These are phyloP conservation scores for Verticillium dahliae DNA, from an alignment of 2,329 filamentous ascomycete species.

Conservation along the genomic window DNA sequence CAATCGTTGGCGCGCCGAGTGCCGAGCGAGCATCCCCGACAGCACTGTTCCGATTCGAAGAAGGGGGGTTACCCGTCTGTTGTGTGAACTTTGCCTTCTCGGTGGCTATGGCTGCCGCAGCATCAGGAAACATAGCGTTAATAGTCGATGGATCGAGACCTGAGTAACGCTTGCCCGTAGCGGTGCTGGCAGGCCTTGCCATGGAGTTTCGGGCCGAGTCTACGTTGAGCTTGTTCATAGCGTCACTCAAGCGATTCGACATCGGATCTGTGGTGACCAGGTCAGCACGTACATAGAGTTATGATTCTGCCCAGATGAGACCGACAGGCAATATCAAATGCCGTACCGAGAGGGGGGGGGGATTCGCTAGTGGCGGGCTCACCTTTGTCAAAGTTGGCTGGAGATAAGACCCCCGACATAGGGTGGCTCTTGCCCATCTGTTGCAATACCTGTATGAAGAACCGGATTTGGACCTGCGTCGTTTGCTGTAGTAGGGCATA, in stretches of 20 bases:
- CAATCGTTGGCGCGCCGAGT: conserved; percentile 68
- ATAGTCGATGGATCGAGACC: conserved; percentile 90
- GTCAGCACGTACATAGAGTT: not conserved
- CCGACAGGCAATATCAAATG: not conserved
- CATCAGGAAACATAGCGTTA: conserved; percentile 98
- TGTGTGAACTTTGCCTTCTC: conserved; percentile 98
- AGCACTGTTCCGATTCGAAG: conserved; percentile 88
- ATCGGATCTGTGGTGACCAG: conserved; percentile 65
- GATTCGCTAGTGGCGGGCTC: conserved; percentile 15
- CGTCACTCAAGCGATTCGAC: conserved; percentile 91
- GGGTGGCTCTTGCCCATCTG: conserved; percentile 99
- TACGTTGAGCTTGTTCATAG: conserved; percentile 90
- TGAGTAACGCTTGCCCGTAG: conserved; percentile 83
- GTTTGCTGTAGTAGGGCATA: conserved; percentile 97
- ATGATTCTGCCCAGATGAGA: not conserved
- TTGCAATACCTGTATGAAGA: conserved; percentile 97
- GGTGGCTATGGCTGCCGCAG: conserved; percentile 94
- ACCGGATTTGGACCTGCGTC: conserved; percentile 96
- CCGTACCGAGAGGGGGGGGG: too few species aligned
- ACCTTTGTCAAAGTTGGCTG: conserved; percentile 96
- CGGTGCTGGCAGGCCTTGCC: conserved; percentile 69
- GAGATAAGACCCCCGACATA: conserved; percentile 91
- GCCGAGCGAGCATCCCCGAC: conserved; percentile 72
- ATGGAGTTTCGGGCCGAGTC: conserved; percentile 84
- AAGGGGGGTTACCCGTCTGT: conserved; percentile 81